Percentiles rank a stretch among this genome's conserved stretches.
Conservation (phyloP, 108 stramenopile species). For the Chaetoceros muelleri region DNA sequence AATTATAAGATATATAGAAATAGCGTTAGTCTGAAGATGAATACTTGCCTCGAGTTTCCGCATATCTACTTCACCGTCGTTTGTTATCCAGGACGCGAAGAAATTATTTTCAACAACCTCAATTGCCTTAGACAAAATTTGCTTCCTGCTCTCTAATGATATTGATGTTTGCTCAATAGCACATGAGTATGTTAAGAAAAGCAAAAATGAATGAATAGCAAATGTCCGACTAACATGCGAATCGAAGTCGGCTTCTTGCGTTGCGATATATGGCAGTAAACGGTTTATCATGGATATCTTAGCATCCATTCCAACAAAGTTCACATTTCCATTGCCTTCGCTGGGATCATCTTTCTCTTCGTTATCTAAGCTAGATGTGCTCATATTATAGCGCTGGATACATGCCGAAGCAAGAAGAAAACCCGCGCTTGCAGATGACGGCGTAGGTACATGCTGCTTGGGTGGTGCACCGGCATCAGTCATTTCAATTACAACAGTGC, state of each 20-base stretch:
- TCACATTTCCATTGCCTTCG: constrained; percentile 18
- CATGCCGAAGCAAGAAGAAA: constrained; percentile 64
- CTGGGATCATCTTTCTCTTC: constrained; percentile 8
- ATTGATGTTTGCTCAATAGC: constrained; percentile 11
- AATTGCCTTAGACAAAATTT: constrained; percentile 56
- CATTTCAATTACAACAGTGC: constrained; percentile 50
- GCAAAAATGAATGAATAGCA: constrained; percentile 62
- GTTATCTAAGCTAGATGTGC: constrained; percentile 23
- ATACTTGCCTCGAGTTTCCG: constrained; percentile 21
- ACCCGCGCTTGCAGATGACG: constrained; percentile 52
- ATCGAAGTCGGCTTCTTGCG: constrained; percentile 30
- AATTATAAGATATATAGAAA: background rate
- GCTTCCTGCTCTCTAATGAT: constrained; percentile 25
- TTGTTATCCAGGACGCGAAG: constrained; percentile 53
- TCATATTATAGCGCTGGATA: constrained; percentile 56
- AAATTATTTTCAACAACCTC: constrained; percentile 70
- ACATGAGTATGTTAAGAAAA: constrained; percentile 60
- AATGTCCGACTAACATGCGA: constrained; percentile 42
- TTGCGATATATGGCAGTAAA: constrained; percentile 56
- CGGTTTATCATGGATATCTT: constrained; percentile 73
- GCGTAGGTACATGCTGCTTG: constrained; percentile 29
- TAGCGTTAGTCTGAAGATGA: background rate
- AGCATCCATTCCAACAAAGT: constrained; percentile 18
- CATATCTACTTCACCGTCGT: constrained; percentile 43
- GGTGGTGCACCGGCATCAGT: constrained; percentile 29